Evolutionary conservation across 306 rosid genomes (phyloP), one percentile per base, ranked within the genome.

Genomic region (Dryas alaskensis): DNA sequence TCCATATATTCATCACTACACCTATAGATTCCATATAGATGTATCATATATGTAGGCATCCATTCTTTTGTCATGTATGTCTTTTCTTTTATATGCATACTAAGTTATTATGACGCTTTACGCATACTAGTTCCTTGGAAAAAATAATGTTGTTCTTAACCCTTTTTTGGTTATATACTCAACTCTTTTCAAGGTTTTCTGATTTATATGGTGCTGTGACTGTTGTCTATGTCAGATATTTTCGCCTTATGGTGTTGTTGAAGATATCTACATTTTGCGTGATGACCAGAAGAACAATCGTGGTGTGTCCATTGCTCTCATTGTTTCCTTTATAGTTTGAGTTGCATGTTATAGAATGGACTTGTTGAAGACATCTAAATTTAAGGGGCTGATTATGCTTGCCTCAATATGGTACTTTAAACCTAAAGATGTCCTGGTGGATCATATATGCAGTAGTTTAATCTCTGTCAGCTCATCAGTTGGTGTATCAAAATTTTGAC

Each of bases 241-340:
- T 89, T 89, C 94, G 22, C 81, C 91, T 65, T 89, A 82, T 75
- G 97, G 97, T 65, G 68, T 75, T 76, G 54, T 93, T 57, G 91
- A 89, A 79, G 94, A 93, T 75, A 69, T 93, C 81, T 84, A 72
- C 88, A 71, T 91, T 65, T 69, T 79, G 55, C 81, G 83, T 4
- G 87, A 83, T 74, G 89, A 82, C 13, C 66, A 69, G 87, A 81
- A 54, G 70, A 85, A 60, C 57, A 81, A 27, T 79, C 96, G 91
- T 14, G 97, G 96, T 93, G 75, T 51, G 94, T 85, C 69, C 60
- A 75, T 76, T 72, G 22, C 43, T 78, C 75, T 79, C 80, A 7
- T 54, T 68, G 42, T 81, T 75, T 43, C 19, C 17, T 74, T 17
- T 31, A 44, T 13, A 40, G 46, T 25, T 70, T 69, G 42, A 42